Percentiles rank a stretch among this genome's conserved stretches.
Evolutionary conservation across 208 protist genomes (phyloP).

Genomic region (Crithidia sp.): DNA sequence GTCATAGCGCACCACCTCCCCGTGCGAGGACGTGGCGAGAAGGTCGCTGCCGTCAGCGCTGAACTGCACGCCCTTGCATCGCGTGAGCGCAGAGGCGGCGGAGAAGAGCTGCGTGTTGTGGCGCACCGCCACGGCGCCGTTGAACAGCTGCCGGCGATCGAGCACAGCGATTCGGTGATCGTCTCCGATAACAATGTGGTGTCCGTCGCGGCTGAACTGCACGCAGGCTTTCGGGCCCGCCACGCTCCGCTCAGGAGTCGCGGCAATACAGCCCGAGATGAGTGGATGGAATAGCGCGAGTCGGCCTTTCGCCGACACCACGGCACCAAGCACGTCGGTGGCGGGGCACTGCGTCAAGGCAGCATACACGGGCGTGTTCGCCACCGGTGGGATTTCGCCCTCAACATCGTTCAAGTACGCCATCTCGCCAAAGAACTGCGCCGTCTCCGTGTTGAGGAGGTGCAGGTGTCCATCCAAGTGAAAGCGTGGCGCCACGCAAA

Average conservation of each 20-base stretch:
- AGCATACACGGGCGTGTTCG: conserved; percentile 71
- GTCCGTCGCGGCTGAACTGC: conserved; percentile 66
- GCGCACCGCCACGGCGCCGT: conserved; percentile 30
- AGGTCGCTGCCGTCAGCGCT: conserved; percentile 41
- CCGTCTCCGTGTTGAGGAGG: conserved; percentile 72
- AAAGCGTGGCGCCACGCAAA: conserved; percentile 71
- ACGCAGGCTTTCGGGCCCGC: conserved; percentile 44
- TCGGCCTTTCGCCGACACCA: conserved; percentile 51
- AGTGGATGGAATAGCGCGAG: conserved; percentile 82
- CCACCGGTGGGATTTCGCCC: conserved; percentile 35
- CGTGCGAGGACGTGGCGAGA: conserved; percentile 68
- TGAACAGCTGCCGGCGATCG: conserved; percentile 64
- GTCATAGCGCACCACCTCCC: conserved; percentile 70
- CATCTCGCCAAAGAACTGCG: conserved; percentile 68
- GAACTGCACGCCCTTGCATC: conserved; percentile 65
- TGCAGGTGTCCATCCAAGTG: conserved; percentile 83
- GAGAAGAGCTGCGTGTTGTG: conserved; percentile 56
- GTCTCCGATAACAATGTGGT: conserved; percentile 63
- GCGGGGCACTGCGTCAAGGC: conserved; percentile 65
- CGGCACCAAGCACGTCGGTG: conserved; percentile 69
- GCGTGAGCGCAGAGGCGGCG: conserved; percentile 30
- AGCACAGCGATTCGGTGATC: conserved; percentile 60
- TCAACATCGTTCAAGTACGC: conserved; percentile 70
- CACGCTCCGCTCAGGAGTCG: conserved; percentile 48
- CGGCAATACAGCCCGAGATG: conserved; percentile 76